A percentile compares a stretch with the other conserved stretches of the same genome.
Evolutionary conservation across 345 rosid species (phyloP).

Genomic region (Bruguiera gymnorhiza): DNA sequence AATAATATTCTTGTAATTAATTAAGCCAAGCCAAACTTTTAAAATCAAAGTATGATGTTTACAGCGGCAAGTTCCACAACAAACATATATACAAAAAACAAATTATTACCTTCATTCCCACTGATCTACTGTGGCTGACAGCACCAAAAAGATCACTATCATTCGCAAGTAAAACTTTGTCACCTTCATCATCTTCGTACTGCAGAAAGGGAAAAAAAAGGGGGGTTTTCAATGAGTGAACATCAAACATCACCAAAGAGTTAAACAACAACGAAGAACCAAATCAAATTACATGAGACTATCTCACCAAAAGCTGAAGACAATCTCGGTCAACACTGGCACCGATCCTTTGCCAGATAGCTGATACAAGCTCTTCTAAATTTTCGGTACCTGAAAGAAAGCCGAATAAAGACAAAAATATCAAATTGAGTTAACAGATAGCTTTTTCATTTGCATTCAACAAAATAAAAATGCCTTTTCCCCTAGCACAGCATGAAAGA

Average conservation of each 20-base stretch:
- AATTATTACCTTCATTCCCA: constrained; percentile 60
- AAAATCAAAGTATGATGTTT: no score
- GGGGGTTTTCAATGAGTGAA: neutral
- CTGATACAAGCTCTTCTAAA: constrained; percentile 65
- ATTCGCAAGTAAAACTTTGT: constrained; percentile 67
- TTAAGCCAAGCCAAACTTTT: no score
- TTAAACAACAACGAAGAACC: neutral
- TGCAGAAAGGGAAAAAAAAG: constrained; percentile 14
- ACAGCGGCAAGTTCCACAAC: no score
- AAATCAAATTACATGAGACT: constrained; percentile 2
- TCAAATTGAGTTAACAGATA: neutral
- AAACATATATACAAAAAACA: neutral
- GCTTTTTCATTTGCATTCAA: neutral
- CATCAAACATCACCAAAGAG: neutral
- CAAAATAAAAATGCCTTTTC: constrained; percentile 2
- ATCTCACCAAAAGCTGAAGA: constrained; percentile 72
- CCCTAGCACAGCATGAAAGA: no score
- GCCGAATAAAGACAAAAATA: neutral
- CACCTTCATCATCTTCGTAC: constrained; percentile 97
- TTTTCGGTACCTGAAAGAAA: constrained; percentile 48
- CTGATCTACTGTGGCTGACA: constrained; percentile 58
- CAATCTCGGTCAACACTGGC: constrained; percentile 33
- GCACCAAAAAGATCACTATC: constrained; percentile 79
- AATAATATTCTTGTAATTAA: no score
- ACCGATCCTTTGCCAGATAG: constrained; percentile 70